Conservation (phyloP, 1,284 basidiomycete genomes). For the Volvariella surrecta region DNA sequence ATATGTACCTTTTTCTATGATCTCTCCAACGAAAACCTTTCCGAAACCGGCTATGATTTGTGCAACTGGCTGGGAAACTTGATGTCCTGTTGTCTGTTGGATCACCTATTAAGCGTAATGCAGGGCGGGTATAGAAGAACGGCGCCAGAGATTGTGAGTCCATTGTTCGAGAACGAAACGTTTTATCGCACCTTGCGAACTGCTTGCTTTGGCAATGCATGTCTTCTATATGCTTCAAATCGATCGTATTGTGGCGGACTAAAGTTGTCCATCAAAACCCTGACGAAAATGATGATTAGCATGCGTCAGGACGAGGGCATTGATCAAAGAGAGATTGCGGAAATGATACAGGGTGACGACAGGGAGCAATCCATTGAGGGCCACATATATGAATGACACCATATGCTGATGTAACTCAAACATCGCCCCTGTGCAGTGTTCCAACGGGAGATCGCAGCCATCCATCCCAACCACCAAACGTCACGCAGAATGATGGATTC, state of each 20-base stretch:
- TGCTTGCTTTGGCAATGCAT: constrained; percentile 75
- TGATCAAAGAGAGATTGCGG: no score
- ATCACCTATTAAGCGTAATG: constrained; percentile 54
- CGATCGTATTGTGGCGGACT: constrained; percentile 79
- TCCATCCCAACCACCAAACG: no score
- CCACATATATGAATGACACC: no score
- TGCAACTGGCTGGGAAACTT: constrained; percentile 79
- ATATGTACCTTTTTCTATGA: constrained; percentile 73
- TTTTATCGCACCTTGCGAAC: constrained; percentile 58
- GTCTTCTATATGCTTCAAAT: constrained; percentile 81
- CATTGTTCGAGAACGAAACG: no score
- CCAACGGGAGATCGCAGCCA: no score
- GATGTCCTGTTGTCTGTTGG: constrained; percentile 75
- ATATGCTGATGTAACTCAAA: no score
- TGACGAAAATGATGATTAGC: constrained; percentile 17
- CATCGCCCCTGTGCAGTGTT: no score
- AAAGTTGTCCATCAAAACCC: constrained; percentile 84
- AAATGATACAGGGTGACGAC: background rate
- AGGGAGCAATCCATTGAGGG: constrained; percentile 4
- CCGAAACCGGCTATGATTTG: constrained; percentile 84
- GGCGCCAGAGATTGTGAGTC: constrained; percentile 2
- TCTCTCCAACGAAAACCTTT: constrained; percentile 91
- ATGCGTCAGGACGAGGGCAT: no score
- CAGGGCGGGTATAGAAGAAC: background rate
- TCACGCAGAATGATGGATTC: no score